Evolutionary conservation across 495 filamentous ascomycete genomes (phyloP), one percentile per base, ranked within the genome.

Genomic region (Cladorrhinum samala): DNA sequence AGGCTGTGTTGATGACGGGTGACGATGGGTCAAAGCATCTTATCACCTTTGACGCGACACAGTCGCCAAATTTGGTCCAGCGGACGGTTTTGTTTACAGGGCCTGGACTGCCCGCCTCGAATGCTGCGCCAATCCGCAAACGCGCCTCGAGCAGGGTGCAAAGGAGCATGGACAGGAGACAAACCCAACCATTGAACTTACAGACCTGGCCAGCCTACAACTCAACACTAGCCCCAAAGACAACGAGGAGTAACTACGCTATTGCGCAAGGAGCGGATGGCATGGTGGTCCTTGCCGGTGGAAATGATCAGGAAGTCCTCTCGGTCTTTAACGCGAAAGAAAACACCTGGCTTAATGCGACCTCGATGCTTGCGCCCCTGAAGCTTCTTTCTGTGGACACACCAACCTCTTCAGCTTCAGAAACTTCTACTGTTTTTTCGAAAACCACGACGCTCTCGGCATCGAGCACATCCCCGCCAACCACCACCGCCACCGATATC

Each of bases 11-110:
- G 13, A 66, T 95, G 17, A 71, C 73, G 47, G 84, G 83, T 7
- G 79, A 83, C 38, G 87, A 95, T 62, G 88, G 83, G 3, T 90
- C 86, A 68, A 93, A 90, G 64, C 75, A 89, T n/a, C 72, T 97
- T 11, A 80, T 91, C 56, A 80, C 80, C 1, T 97, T 91, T 64
- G 82, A 96, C 62, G 81, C 92, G 77, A 78, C 72, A 11, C 73
- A 73, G 9, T 83, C 81, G 2, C 91, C 94, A n/a, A 93, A 95
- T 64, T 63, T 72, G 8, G 87, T 96, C 40, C 79, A 80, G 17
- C 82, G 84, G 47, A 76, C 81, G 4, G 77, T 84, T 7, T 60
- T 95, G 13, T 55, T 73, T 20, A 67, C 63, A 50, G 67, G 58
- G 6, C 53, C 66, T 56, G 83, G 57, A 64, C 71, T 53, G 54